phyloP scores from a whole-genome alignment of 768 basidiomycete species.

The Roridomyces roridus region DNA sequence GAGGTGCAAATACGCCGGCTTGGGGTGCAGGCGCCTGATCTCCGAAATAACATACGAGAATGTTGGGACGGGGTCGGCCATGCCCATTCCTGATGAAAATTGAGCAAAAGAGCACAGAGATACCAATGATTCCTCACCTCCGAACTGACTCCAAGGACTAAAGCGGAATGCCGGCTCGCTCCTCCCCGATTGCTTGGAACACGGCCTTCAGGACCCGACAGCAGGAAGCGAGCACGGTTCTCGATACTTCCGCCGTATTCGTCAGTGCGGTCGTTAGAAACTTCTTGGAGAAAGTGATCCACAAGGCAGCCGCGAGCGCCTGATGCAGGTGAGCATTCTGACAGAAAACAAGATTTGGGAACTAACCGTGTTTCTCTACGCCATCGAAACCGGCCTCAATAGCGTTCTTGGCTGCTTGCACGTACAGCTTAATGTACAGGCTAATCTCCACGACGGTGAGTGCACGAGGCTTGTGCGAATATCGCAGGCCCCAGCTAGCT shows the following conservation, averaged over 20 bases:
- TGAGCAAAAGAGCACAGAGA: constrained; percentile 23
- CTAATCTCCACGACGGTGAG: constrained; percentile 37
- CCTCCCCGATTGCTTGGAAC: constrained; percentile 43
- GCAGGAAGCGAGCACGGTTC: constrained; percentile 51
- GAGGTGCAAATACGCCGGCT: too few relatives aligned
- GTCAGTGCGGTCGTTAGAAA: constrained; percentile 52
- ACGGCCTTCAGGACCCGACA: constrained; percentile 51
- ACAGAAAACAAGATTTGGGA: not conserved
- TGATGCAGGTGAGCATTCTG: not conserved
- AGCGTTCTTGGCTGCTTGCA: constrained; percentile 38
- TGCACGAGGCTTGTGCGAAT: constrained; percentile 23
- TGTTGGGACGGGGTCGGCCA: constrained; percentile 35
- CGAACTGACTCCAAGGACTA: constrained; percentile 41
- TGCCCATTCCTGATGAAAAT: constrained; percentile 34
- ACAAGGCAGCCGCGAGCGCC: constrained; percentile 31
- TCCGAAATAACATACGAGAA: constrained; percentile 20
- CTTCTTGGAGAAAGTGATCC: constrained; percentile 52
- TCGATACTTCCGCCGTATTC: constrained; percentile 57
- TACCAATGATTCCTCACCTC: constrained; percentile 30
- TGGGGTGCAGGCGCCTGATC: too few relatives aligned
- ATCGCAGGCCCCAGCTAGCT: constrained; percentile 31
- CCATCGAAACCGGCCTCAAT: constrained; percentile 48
- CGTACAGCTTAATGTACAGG: constrained; percentile 34
- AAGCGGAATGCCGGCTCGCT: constrained; percentile 47
- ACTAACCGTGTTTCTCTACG: constrained; percentile 30